Evolutionary conservation across 331 rosid species (phyloP), one percentile per base, ranked within the genome.

Genomic region (Prunus yedoensis): DNA sequence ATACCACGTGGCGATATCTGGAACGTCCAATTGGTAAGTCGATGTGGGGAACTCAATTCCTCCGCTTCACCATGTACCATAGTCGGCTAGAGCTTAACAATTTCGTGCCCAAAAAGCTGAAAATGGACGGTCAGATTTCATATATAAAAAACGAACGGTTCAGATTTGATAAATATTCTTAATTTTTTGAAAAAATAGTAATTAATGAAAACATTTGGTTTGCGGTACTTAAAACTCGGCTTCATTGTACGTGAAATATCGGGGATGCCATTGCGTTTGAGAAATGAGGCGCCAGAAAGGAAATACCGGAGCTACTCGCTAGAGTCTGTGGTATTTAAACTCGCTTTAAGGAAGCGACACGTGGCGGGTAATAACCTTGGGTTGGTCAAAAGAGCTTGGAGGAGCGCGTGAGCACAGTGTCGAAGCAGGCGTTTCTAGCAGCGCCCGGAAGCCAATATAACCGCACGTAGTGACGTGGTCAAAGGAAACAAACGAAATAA

Each of bases 281-380:
- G 77, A 47, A 66, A 10, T 21, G 32, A 41, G 79, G 85, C 67
- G 79, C 83, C 57, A 77, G n/a, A 62, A 74, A 58, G 4, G 50
- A 58, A 64, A 17, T 30, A 15, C 28, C 2, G 0, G n/a, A 4
- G 3, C 46, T 38, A 74, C 25, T 57, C 83, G 62, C 78, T 35
- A 2, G 10, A 25, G 9, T 49, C 0, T 20, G 2, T 5, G 3
- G 10, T 13, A 8, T 27, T 0, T 0, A 0, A 5, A 70, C 70
- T 59, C 68, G 78, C 62, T 10, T 0, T 0, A 0, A 0, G 0
- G 0, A 10, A 2, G 14, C 0, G 30, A 21, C 61, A 78, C 71
- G 71, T 74, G 70, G 78, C 46, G 12, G 0, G 10, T 17, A 1
- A 1, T 13, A 20, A 30, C 20, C 47, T 57, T 46, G 0, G 14